Evolutionary conservation across 1,139 yeast genomes (phyloP), one percentile per base, ranked within the genome.

Genomic region (Saccharomyces hybrid): DNA sequence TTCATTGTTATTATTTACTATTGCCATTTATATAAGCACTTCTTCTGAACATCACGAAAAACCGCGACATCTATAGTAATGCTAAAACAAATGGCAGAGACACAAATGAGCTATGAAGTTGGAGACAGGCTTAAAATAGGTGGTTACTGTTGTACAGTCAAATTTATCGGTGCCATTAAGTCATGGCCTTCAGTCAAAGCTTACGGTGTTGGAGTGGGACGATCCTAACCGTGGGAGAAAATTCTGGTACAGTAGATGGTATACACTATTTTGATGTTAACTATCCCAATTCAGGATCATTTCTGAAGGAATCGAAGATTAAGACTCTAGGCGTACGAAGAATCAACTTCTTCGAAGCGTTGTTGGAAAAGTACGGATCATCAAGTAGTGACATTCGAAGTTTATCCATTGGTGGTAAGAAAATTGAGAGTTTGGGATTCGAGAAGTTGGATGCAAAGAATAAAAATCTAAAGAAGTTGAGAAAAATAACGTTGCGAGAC

Each of bases 141-240:
- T 24, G 79, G 78, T 0, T 74, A 81, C 19, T 59, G 79, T 1
- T 88, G 88, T 42, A 88, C 96, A 0, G 75, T 90, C 4, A 71
- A 77, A 54, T 90, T 68, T 62, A 67, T 79, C 0, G 97, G 97
- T 0, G 48, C 56, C 0, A 70, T 89, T 1, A 78, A 80, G 0
- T 73, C 71, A 3, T 89, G 97, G 97, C 81, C 83, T 0, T 68
- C 68, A 5, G 71, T 67, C 2, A 59, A 59, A 0, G 90, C 93
- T 0, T 71, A 80, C 14, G 97, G 97, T 0, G 77, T 91, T 1
- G 97, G 97, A 91, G 67, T 91, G 97, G 97, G 97, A 91, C 66
- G 75, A 82, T 53, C 69, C 72, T 0, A 48, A 55, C 0, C 60
- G 67, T 2, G 91, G 91, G 1, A 83, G n/a, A 80, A 60, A 79